phyloP scores from a whole-genome alignment of 2,329 filamentous ascomycete genomes.

The Colletotrichum gigasporum region DNA sequence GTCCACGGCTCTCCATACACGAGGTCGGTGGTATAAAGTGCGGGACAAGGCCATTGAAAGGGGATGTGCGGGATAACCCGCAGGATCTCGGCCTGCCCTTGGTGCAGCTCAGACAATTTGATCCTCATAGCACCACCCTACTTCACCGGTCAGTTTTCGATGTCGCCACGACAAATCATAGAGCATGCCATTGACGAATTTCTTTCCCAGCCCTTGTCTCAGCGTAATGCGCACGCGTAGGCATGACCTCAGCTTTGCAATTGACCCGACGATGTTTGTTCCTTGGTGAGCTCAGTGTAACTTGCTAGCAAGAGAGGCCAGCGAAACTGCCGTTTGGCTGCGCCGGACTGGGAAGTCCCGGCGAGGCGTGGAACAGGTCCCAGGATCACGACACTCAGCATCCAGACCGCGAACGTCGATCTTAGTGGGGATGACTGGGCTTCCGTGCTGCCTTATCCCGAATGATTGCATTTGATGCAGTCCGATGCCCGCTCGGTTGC shows the following conservation, averaged over 20 bases:
- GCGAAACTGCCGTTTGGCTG: not conserved
- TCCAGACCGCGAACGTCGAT: not conserved
- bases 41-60: not conserved
- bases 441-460: too few relatives aligned
- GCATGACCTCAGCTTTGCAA: too few relatives aligned
- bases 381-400: not conserved
- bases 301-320: too few relatives aligned
- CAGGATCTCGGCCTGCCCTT: too few relatives aligned
- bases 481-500: not conserved
- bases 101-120: not conserved
- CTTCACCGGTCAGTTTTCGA: too few relatives aligned
- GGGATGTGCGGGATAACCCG: not conserved
- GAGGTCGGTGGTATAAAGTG: not conserved
- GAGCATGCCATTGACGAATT: too few relatives aligned
- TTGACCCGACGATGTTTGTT: too few relatives aligned
- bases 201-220: too few relatives aligned
- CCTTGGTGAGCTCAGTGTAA: too few relatives aligned
- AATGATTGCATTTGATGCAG: not conserved
- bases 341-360: conserved; percentile 3
- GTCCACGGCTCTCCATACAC: not conserved
- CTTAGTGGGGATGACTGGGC: too few relatives aligned
- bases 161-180: too few relatives aligned
- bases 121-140: not conserved
- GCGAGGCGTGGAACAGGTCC: not conserved
- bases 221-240: too few relatives aligned